Evolutionary conservation across 345 rosid species (phyloP), one percentile per base, ranked within the genome.

Genomic region (Pugionium cornutum): DNA sequence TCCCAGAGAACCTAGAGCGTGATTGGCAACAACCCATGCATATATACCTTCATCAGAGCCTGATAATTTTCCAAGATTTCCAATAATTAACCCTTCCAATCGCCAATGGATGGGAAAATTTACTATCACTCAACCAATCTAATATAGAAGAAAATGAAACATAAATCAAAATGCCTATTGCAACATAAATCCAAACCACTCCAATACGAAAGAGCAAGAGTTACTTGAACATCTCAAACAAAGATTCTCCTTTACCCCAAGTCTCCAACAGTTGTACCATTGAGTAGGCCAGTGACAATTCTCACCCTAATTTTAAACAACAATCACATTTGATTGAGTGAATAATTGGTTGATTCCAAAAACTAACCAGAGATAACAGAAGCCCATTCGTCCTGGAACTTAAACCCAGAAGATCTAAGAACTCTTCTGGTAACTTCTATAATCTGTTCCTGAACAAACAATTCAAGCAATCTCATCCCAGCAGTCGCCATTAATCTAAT

Each of bases 31-130:
- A 72, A 85, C 83, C 99, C 99, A 94, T 75, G 99, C 99, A 68
- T 89, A 94, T 25, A 82, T 47, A 35, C 97, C 99, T 72, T 94
- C 99, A 77, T 94, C 99, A 64, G 99, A 89, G n/a, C 99, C 99
- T 86, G 58, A 46, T 5, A 70, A 34, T 25, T 18, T 29, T 30
- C 25, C 55, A 31, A 40, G 8, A 32, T 5, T 48, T 25, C 53
- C 5, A 32, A 47, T 32, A 68, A 26, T 50, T 5, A 68, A 29
- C 58, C 7, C 28, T 11, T 31, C 29, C 3, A 50, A 64, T 46
- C 7, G 9, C 35, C 55, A 60, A 31, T 48, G 29, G 40, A 62
- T 31, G 9, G 11, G 54, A 6, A 54, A 54, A 68, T 62, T 33
- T 18, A 29, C 46, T 55, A 35, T 11, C 10, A 57, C 11, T 67